Evolutionary conservation across 2,329 filamentous ascomycete species (phyloP), one percentile per base, ranked within the genome.

Genomic region (Didymella pomorum): DNA sequence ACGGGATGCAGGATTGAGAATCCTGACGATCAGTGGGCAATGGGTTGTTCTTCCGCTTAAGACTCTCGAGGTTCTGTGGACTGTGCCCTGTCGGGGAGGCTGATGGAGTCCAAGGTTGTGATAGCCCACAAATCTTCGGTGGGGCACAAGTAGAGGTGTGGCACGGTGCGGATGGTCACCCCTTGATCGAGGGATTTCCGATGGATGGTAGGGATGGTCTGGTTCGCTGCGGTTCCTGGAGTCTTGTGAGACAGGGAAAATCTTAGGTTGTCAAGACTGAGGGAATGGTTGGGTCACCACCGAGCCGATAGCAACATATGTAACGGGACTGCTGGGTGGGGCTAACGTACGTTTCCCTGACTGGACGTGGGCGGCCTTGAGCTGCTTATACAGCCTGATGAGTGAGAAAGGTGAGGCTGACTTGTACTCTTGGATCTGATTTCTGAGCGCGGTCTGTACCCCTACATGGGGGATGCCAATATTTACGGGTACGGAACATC

Each of bases 261-360:
- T 65, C 61, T 73, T 71, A 47, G 63, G 54, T 53, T 63, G 67
- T 66, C 65, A 63, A 57, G 67, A 62, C 66, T 69, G 67, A 47
- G 64, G 56, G 66, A 70, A 73, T 68, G 71, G 64, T 65, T 62
- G 64, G 74, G 72, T 76, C 73, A 75, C 74, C 65, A 65, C 72
- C 67, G 69, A 66, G 63, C 64, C 58, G 63, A 61, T 64, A 65
- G 66, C 69, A 75, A 75, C 60, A 50, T 44, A 52, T 50, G 51
- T 46, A 53, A 54, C 66, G 66, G 60, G 49, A 58, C 59, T 62
- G 59, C 56, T 58, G 66, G 63, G 71, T 73, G 72, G 71, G 72
- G 70, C 66, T 64, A 66, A 76, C 73, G 67, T 76, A 76, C 73
- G 68, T 62, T 71, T 68, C 26, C n/a, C 16, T 52, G 26, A n/a